These are phyloP conservation scores for Lodderomyces theae DNA, from an alignment of 1,139 yeast genomes.

Conservation along the genomic window DNA sequence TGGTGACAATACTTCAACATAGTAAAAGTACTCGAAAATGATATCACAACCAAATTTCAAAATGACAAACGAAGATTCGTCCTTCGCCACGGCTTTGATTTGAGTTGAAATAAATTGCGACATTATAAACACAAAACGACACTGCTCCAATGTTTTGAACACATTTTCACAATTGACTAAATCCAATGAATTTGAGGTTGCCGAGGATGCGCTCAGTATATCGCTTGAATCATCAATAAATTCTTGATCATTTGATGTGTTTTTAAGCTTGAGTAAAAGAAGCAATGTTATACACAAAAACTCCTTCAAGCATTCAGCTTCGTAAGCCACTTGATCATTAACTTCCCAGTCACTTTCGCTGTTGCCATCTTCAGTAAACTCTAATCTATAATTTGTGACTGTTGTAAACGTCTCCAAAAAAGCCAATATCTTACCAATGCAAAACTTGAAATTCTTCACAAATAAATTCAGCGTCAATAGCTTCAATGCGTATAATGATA, in stretches of 20 bases:
- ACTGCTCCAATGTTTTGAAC: slow-evolving; percentile 30
- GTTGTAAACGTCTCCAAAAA: slow-evolving; percentile 31
- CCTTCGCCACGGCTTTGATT: slow-evolving; percentile 19
- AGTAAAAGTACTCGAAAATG: slow-evolving; percentile 43
- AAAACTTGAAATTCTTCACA: slow-evolving; percentile 34
- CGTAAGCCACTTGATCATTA: slow-evolving; percentile 15
- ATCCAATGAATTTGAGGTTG: slow-evolving; percentile 8
- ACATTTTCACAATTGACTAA: slow-evolving; percentile 22
- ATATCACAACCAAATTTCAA: slow-evolving; percentile 43
- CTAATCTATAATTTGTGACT: slow-evolving; percentile 16
- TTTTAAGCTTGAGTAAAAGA: slow-evolving; percentile 35
- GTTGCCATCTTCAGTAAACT: slow-evolving; percentile 2
- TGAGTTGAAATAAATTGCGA: slow-evolving; percentile 36
- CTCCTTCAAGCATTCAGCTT: slow-evolving; percentile 31
- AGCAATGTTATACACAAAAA: slow-evolving; percentile 36
- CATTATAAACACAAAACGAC: slow-evolving; percentile 47
- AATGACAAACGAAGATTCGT: slow-evolving; percentile 30
- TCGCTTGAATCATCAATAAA: not conserved
- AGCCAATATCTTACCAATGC: slow-evolving; percentile 42
- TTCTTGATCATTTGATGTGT: slow-evolving; percentile 21
- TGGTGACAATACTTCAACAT: slow-evolving; percentile 34
- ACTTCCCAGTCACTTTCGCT: slow-evolving; percentile 5
- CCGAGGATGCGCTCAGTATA: not conserved
- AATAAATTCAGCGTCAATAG: slow-evolving; percentile 41
- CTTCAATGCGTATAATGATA: slow-evolving; percentile 36